Conservation (phyloP, 1,284 basidiomycete genomes). For the Xerocomus amazonicus region DNA sequence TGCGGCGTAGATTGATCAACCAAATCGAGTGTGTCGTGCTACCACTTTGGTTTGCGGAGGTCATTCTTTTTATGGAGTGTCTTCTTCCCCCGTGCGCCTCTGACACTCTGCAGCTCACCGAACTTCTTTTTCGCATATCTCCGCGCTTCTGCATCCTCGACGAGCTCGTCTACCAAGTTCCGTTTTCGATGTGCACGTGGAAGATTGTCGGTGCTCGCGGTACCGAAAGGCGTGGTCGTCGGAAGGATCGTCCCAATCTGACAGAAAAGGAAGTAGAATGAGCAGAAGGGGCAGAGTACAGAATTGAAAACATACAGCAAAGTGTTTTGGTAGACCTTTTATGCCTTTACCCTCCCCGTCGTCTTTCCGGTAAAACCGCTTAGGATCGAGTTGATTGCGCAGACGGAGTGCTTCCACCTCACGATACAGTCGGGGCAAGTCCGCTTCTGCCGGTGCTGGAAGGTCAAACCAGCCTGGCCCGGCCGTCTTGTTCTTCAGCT, state of each 20-base stretch:
- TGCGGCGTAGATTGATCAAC: conserved; percentile 8
- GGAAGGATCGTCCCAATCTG: conserved; percentile 88
- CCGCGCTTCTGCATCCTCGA: conserved; percentile 83
- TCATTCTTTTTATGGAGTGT: conserved; percentile 69
- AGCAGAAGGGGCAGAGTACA: conserved; percentile 1
- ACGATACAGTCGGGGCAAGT: conserved; percentile 80
- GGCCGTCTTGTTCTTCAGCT: conserved; percentile 74
- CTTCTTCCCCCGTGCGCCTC: conserved; percentile 71
- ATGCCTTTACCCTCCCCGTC: conserved; percentile 81
- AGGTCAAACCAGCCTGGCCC: conserved; percentile 91
- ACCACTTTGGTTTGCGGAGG: conserved; percentile 68
- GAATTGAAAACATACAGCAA: conserved; percentile 59
- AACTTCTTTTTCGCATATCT: conserved; percentile 95
- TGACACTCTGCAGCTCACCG: conserved; percentile 71
- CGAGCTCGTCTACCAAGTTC: conserved; percentile 84
- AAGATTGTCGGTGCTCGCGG: conserved; percentile 68
- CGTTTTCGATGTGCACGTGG: conserved; percentile 66
- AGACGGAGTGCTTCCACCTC: conserved; percentile 93
- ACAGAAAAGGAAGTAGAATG: conserved; percentile 10
- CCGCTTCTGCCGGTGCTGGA: conserved; percentile 77
- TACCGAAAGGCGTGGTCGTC: conserved; percentile 72
- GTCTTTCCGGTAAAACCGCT: conserved; percentile 88
- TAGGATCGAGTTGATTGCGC: conserved; percentile 92
- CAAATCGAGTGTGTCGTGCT: conserved; percentile 22
- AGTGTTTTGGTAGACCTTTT: conserved; percentile 84